Percentiles rank a stretch among this genome's conserved stretches.
phyloP scores from a whole-genome alignment of 345 rosid species.

The Iberis pinnata region DNA sequence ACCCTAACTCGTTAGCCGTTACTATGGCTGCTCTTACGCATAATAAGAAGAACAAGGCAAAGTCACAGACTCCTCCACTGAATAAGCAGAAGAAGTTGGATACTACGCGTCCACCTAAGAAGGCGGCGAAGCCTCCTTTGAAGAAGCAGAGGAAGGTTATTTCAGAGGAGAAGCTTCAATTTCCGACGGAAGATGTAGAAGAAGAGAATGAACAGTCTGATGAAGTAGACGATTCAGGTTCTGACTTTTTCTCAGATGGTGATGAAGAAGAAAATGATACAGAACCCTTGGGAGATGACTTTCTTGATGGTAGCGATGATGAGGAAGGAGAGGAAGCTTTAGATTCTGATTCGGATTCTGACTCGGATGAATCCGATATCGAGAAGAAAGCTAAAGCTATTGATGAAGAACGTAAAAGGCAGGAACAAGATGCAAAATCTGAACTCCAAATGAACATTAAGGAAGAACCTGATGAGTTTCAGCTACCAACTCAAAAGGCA shows the following conservation, averaged over 20 bases:
- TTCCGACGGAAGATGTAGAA: conserved; percentile 34
- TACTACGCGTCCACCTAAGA: conserved; percentile 1
- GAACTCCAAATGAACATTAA: conserved; percentile 68
- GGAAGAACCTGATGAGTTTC: conserved; percentile 77
- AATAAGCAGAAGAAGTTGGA: conserved; percentile 7
- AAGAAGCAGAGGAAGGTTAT: conserved; percentile 50
- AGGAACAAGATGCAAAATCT: conserved; percentile 52
- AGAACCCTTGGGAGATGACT: conserved; percentile 5
- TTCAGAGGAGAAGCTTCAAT: conserved; percentile 36
- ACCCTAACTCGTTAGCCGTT: conserved; percentile 20
- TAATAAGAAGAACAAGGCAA: conserved; percentile 47
- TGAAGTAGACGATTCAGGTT: conserved; percentile 20
- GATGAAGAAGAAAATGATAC: conserved; percentile 7
- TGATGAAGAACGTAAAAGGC: conserved; percentile 45
- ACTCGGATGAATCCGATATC: conserved; percentile 58
- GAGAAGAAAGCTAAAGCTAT: conserved; percentile 52
- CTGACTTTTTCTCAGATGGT: conserved; percentile 21
- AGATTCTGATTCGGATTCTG: conserved; percentile 41
- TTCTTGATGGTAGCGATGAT: conserved; percentile 22
- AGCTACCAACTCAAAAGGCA: conserved; percentile 79
- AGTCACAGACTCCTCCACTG: conserved; percentile 29
- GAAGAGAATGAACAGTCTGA: conserved; percentile 35
- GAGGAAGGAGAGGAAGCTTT: conserved; percentile 32
- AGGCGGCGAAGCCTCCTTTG: conserved; percentile 25
- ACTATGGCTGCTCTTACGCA: conserved; percentile 37